Evolutionary conservation across 495 filamentous ascomycete genomes (phyloP).

Genomic region (Opeltia flavorubescens): DNA sequence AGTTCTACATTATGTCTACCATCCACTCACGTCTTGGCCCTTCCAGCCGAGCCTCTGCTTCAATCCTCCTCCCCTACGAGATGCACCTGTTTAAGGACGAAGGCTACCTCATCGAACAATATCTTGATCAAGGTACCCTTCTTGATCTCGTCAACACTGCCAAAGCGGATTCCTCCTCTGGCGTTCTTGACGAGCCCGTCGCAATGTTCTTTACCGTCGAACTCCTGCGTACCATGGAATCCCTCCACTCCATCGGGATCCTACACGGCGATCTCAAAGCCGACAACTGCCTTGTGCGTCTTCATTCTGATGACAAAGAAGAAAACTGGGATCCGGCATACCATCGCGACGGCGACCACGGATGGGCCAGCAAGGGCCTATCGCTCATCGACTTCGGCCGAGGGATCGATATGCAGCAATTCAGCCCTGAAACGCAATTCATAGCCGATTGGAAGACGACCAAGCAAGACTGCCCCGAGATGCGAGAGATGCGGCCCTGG

Average conservation of each 20-base stretch:
- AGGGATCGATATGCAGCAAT: constrained; percentile 82
- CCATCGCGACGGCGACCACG: constrained; percentile 51
- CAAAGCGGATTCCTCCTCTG: constrained; percentile 39
- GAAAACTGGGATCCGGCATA: constrained; percentile 41
- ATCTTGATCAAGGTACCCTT: constrained; percentile 77
- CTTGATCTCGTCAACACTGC: constrained; percentile 85
- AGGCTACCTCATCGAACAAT: constrained; percentile 75
- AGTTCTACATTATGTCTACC: constrained; percentile 88
- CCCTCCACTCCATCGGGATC: constrained; percentile 62
- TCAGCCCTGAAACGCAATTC: constrained; percentile 66
- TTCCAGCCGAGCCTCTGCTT: constrained; percentile 49
- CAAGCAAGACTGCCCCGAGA: constrained; percentile 80
- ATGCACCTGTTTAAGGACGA: constrained; percentile 81
- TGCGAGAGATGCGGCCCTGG: constrained; percentile 84
- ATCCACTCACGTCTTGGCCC: constrained; percentile 58
- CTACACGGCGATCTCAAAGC: constrained; percentile 91
- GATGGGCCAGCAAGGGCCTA: constrained; percentile 72
- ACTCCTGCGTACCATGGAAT: constrained; percentile 79
- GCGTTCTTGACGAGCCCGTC: constrained; percentile 70
- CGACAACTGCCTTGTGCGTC: constrained; percentile 85
- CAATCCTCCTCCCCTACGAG: constrained; percentile 68
- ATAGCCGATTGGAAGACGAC: constrained; percentile 86
- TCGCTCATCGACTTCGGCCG: constrained; percentile 89
- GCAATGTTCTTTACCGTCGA: constrained; percentile 94
- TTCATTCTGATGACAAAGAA: constrained; percentile 25